Conservation (phyloP, 176 grass and related monocot genomes). For the Triticum turgidum region DNA sequence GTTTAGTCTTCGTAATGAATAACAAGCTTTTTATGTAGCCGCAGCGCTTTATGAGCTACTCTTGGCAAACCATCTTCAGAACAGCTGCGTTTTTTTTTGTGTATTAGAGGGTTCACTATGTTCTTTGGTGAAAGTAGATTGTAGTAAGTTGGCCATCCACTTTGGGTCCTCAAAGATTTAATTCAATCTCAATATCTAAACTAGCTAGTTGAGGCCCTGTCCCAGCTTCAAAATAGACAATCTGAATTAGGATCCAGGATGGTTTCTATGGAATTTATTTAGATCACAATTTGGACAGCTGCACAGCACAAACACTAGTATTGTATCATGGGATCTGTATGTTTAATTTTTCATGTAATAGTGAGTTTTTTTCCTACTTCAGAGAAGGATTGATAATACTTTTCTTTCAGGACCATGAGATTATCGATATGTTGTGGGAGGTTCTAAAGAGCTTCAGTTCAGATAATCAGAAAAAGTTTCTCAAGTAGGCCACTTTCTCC, state of each 20-base stretch:
- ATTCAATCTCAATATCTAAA: conserved; percentile 3
- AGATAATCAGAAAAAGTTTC: conserved; percentile 89
- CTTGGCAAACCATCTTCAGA: neutral
- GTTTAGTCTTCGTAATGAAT: neutral
- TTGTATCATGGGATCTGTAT: neutral
- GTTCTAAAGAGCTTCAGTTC: conserved; percentile 81
- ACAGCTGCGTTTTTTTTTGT: neutral
- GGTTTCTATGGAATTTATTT: neutral
- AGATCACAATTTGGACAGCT: neutral
- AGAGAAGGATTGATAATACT: conserved; percentile 1
- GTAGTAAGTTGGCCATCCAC: neutral
- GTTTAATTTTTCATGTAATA: neutral
- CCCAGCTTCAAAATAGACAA: neutral
- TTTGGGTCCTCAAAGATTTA: neutral
- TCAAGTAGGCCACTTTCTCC: conserved; percentile 60
- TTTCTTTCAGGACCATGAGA: conserved; percentile 78
- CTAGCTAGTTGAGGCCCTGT: neutral
- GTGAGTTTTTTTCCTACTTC: neutral
- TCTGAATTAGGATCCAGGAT: neutral
- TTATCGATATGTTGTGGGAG: conserved; percentile 95
- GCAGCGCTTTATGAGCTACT: neutral
- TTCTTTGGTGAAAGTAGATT: neutral
- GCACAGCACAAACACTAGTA: neutral
- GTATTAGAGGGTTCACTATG: neutral
- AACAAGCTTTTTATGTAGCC: neutral